Percentiles rank a stretch among this genome's conserved stretches.
phyloP scores from a whole-genome alignment of 2,329 filamentous ascomycete genomes.

The Clathrospora elynae region DNA sequence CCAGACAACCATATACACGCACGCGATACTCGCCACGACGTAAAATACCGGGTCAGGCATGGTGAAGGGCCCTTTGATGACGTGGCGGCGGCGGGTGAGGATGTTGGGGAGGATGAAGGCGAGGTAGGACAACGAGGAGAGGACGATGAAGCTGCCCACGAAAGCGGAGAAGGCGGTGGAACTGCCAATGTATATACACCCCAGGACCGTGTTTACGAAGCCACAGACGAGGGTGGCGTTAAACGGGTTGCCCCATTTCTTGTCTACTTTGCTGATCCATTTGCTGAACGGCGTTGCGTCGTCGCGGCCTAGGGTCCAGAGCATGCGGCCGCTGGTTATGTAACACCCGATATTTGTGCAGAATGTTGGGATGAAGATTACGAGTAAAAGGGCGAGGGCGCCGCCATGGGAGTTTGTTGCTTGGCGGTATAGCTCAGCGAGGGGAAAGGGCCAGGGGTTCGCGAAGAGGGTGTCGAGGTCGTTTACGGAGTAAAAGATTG shows the following conservation, averaged over 20 bases:
- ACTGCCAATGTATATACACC: conserved; percentile 68
- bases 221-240: conserved; percentile 61
- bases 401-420: conserved; percentile 50
- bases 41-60: conserved; percentile 54
- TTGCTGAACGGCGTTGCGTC: conserved; percentile 60
- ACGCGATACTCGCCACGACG: conserved; percentile 57
- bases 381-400: conserved; percentile 53
- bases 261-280: conserved; percentile 56
- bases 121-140: conserved; percentile 63
- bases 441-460: conserved; percentile 61
- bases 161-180: conserved; percentile 70
- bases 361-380: conserved; percentile 61
- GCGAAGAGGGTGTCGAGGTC: conserved; percentile 61
- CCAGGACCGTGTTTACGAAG: conserved; percentile 60
- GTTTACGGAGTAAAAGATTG: conserved; percentile 62
- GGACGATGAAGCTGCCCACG: conserved; percentile 64
- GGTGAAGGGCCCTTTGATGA: conserved; percentile 64
- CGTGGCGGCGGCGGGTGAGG: conserved; percentile 45
- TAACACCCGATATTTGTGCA: conserved; percentile 61
- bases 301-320: conserved; percentile 67
- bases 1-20: conserved; percentile 64
- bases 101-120: conserved; percentile 63
- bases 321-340: conserved; percentile 65
- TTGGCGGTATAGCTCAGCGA: conserved; percentile 68
- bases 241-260: conserved; percentile 57